Evolutionary conservation across 441 rosid species (phyloP).

Genomic region (Bocquillonia castaneifolia): DNA sequence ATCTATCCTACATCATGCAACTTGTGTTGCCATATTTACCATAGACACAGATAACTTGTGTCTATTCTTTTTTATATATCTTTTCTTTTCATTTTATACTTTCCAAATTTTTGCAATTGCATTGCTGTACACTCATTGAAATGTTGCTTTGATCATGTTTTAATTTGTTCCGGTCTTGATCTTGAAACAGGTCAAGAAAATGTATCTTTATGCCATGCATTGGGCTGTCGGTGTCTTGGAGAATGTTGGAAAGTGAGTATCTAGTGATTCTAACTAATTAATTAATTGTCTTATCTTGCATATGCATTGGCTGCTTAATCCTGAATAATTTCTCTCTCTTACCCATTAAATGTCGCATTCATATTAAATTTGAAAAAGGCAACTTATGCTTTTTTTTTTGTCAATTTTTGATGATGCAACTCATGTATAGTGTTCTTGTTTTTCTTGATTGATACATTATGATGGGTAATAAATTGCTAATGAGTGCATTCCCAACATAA

Average conservation of each 20-base stretch:
- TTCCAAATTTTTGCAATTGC: not conserved
- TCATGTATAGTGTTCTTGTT: not conserved
- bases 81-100: not conserved
- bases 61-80: not conserved
- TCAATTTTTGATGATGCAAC: not conserved
- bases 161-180: not conserved
- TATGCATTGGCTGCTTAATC: not conserved
- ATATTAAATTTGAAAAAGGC: not conserved
- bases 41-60: not conserved
- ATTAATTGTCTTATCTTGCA: not conserved
- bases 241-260: constrained; percentile 18
- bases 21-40: not conserved
- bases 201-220: constrained; percentile 25
- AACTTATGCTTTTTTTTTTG: not conserved
- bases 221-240: constrained; percentile 24
- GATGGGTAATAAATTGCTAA: too few relatives aligned
- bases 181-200: constrained; percentile 29
- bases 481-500: too few relatives aligned
- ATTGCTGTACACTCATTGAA: not conserved
- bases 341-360: not conserved
- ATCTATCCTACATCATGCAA: not conserved
- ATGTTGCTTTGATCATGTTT: not conserved
- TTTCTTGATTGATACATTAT: not conserved
- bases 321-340: not conserved
- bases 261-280: not conserved